Percentiles rank a stretch among this genome's conserved stretches.
phyloP scores from a whole-genome alignment of 331 rosid species.

The Quercus lobata region DNA sequence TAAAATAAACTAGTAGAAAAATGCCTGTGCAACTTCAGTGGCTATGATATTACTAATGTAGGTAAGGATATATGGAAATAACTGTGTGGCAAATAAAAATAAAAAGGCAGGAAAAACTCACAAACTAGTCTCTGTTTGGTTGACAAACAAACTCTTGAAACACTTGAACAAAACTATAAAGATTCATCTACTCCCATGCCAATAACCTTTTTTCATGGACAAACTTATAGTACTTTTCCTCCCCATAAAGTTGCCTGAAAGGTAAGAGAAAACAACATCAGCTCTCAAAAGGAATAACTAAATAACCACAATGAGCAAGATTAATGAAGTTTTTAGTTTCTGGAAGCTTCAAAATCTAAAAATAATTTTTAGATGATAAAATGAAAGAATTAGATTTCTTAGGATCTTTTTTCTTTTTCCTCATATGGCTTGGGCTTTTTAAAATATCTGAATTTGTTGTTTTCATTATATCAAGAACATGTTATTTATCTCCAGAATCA shows the following conservation, averaged over 20 bases:
- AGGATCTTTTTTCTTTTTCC: neutral
- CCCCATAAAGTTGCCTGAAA: conserved; percentile 60
- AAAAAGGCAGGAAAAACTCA: neutral
- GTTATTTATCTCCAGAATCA: neutral
- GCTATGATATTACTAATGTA: neutral
- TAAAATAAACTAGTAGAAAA: neutral
- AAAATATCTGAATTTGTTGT: neutral
- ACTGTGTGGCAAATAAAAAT: neutral
- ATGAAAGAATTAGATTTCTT: neutral
- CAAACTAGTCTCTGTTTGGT: neutral
- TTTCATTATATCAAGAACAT: neutral
- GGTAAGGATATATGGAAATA: neutral
- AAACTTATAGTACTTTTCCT: conserved; percentile 42
- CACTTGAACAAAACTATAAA: neutral
- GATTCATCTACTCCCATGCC: neutral
- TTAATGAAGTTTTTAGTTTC: neutral
- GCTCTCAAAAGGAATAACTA: neutral
- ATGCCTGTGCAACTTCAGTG: neutral
- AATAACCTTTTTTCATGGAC: conserved; percentile 21
- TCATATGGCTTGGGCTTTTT: neutral
- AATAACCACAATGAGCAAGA: neutral
- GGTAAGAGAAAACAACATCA: neutral
- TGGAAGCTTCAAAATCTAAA: neutral
- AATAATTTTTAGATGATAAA: neutral
- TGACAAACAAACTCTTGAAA: neutral